Evolutionary conservation across 1,284 basidiomycete genomes (phyloP).

Genomic region (Fomes fomentarius): DNA sequence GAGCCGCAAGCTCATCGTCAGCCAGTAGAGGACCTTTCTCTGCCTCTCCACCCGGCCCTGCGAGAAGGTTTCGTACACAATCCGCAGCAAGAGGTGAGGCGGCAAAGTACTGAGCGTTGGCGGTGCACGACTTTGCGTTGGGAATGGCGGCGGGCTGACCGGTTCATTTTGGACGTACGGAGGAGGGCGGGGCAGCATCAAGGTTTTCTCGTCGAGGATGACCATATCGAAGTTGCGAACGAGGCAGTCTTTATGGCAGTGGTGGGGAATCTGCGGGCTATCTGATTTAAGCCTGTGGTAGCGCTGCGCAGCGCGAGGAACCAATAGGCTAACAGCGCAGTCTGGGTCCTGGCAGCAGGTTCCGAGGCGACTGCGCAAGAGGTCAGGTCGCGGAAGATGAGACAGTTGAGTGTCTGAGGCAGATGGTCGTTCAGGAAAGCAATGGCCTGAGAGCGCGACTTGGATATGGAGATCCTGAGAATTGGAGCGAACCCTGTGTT

Average conservation of each 20-base stretch:
- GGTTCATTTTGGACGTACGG: slow-evolving; percentile 35
- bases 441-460: too few species aligned
- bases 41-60: slow-evolving; percentile 51
- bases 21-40: slow-evolving; percentile 69
- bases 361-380: slow-evolving; percentile 11
- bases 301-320: slow-evolving; percentile 22
- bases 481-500: too few species aligned
- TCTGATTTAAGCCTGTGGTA: slow-evolving; percentile 11
- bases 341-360: not conserved
- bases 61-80: slow-evolving; percentile 65
- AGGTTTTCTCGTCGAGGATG: slow-evolving; percentile 55
- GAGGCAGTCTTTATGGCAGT: slow-evolving; percentile 18
- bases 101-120: slow-evolving; percentile 47
- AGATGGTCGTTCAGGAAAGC: too few species aligned
- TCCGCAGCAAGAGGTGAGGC: slow-evolving; percentile 59
- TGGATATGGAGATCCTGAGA: too few species aligned
- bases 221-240: slow-evolving; percentile 38
- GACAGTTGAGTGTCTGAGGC: too few species aligned
- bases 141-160: slow-evolving; percentile 40
- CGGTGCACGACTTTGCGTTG: slow-evolving; percentile 20
- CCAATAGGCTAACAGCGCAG: slow-evolving; percentile 10
- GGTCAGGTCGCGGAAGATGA: not conserved
- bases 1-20: slow-evolving; percentile 61
- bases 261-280: slow-evolving; percentile 9
- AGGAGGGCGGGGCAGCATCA: slow-evolving; percentile 45